Conservation (phyloP, 1,284 basidiomycete species). For the Naganishia cerealis region DNA sequence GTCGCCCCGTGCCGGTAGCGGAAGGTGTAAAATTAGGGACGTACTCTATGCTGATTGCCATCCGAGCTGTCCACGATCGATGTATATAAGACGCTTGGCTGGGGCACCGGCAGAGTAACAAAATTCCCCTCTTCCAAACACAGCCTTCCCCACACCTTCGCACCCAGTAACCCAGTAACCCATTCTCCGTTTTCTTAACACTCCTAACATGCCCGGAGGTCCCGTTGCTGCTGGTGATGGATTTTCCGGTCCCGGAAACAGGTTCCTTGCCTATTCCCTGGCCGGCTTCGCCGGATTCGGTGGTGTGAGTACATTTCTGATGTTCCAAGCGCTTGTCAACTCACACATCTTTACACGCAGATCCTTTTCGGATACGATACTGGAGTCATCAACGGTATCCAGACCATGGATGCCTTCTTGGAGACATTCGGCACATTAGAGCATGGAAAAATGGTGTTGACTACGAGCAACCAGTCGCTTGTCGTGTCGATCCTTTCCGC, state of each 20-base stretch:
- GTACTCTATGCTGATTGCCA: no score
- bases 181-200: background rate
- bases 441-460: background rate
- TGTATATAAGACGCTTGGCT: no score
- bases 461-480: constrained; percentile 5
- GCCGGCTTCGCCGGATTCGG: constrained; percentile 8
- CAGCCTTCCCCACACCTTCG: no score
- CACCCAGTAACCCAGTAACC: background rate
- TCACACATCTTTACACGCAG: background rate
- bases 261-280: background rate
- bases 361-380: constrained; percentile 17
- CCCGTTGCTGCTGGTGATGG: constrained; percentile 6
- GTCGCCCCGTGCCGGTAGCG: no score
- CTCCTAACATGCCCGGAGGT: background rate
- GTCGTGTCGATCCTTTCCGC: constrained; percentile 25
- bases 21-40: no score
- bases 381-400: constrained; percentile 11
- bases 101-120: no score
- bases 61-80: no score
- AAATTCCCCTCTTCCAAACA: no score
- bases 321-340: no score
- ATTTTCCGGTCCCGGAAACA: constrained; percentile 7
- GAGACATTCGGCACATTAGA: background rate
- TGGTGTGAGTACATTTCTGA: background rate
- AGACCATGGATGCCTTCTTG: constrained; percentile 4